A percentile compares a stretch with the other conserved stretches of the same genome.
phyloP scores from a whole-genome alignment of 1,284 basidiomycete species.

The Moesziomyces sp. region DNA sequence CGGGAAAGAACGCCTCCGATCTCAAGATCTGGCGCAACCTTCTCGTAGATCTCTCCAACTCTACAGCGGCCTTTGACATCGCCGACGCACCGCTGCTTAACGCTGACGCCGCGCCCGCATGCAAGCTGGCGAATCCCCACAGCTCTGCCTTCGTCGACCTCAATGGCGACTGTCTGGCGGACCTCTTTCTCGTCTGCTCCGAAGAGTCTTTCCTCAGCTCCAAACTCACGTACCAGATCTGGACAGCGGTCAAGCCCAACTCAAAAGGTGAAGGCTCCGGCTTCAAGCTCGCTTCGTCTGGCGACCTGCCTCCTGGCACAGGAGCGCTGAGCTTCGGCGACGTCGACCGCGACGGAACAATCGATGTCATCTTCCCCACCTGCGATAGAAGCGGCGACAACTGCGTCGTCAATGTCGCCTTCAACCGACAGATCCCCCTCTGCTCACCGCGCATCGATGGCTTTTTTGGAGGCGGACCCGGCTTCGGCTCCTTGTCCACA shows the following conservation, averaged over 20 bases:
- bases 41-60: constrained; percentile 11
- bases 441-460: constrained; percentile 71
- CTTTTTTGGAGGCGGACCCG: constrained; percentile 48
- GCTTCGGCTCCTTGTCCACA: constrained; percentile 17
- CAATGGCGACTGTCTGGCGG: constrained; percentile 93
- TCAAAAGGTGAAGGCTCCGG: constrained; percentile 70
- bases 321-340: constrained; percentile 90
- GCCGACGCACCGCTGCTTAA: constrained; percentile 28
- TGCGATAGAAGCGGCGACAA: constrained; percentile 73
- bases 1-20: constrained; percentile 26
- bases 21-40: constrained; percentile 59
- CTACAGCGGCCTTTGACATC: constrained; percentile 33
- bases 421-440: constrained; percentile 88
- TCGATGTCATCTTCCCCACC: constrained; percentile 91
- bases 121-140: constrained; percentile 84
- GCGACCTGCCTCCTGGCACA: constrained; percentile 79
- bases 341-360: constrained; percentile 93
- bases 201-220: constrained; percentile 67
- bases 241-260: constrained; percentile 71
- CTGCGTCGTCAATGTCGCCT: constrained; percentile 89
- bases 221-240: constrained; percentile 79
- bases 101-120: constrained; percentile 68
- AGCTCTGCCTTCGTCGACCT: constrained; percentile 95
- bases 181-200: constrained; percentile 89
- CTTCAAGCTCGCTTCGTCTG: constrained; percentile 78